Evolutionary conservation across 176 grass and related monocot species (phyloP).

Genomic region (Triticum urartu): DNA sequence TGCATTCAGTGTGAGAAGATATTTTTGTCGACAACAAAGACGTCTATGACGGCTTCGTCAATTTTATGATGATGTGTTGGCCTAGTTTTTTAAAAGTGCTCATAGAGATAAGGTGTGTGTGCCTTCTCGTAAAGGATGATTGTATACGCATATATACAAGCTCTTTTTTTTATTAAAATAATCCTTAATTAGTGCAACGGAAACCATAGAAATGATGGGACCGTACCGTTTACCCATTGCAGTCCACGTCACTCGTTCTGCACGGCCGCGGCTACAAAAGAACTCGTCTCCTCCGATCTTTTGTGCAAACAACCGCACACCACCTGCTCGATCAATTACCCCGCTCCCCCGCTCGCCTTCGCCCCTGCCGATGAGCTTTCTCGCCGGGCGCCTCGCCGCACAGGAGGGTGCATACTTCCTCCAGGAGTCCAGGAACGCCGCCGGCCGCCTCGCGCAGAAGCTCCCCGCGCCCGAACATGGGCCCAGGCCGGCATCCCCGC

Average conservation of each 20-base stretch:
- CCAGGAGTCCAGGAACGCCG: conserved; percentile 73
- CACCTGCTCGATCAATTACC: conserved; percentile 39
- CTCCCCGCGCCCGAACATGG: conserved; percentile 35
- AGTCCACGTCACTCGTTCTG: conserved; percentile 17
- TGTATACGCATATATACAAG: no score
- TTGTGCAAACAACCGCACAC: background rate
- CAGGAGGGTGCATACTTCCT: conserved; percentile 82
- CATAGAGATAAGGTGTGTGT: no score
- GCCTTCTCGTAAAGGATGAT: no score
- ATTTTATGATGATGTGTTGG: no score
- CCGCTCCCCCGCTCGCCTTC: background rate
- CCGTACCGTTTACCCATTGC: no score
- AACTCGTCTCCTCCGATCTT: background rate
- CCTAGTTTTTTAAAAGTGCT: no score
- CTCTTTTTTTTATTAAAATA: no score
- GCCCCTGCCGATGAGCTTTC: conserved; percentile 65
- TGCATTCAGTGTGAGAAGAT: no score
- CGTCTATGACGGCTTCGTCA: no score
- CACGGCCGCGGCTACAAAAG: background rate
- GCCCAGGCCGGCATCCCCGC: background rate
- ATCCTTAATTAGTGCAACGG: no score
- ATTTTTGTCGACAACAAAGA: no score
- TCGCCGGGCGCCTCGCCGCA: conserved; percentile 70
- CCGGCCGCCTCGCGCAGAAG: conserved; percentile 64
- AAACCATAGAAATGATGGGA: no score